phyloP scores from a whole-genome alignment of 257 asterid species.

The Salvia hispanica region DNA sequence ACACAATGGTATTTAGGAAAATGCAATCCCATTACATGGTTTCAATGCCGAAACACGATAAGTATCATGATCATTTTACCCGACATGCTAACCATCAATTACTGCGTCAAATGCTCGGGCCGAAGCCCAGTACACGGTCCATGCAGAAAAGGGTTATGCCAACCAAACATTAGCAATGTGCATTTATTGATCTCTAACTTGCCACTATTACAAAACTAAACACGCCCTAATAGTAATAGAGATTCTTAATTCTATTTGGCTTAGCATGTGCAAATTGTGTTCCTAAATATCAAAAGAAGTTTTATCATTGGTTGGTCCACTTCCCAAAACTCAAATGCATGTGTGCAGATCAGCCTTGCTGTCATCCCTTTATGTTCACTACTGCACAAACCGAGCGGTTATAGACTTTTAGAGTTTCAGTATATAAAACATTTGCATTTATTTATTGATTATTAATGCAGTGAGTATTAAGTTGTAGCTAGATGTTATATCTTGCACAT shows the following conservation, averaged over 20 bases:
- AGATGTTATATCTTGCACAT: constrained; percentile 9
- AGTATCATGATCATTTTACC: too few relatives aligned
- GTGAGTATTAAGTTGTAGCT: neutral
- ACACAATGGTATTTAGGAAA: too few relatives aligned
- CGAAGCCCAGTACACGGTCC: too few relatives aligned
- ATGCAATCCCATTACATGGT: too few relatives aligned
- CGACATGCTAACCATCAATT: too few relatives aligned
- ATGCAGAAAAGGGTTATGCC: too few relatives aligned
- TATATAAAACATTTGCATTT: neutral
- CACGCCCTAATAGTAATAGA: too few relatives aligned
- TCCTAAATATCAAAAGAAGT: neutral
- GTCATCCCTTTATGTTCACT: neutral
- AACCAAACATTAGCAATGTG: too few relatives aligned
- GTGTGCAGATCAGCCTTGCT: neutral
- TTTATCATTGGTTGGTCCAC: neutral
- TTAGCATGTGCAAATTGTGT: neutral
- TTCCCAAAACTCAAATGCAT: neutral
- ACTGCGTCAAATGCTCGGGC: too few relatives aligned
- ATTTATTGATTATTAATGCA: constrained; percentile 13
- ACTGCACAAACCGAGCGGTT: neutral
- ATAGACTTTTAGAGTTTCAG: neutral
- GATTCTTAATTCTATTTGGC: neutral
- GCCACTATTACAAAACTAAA: too few relatives aligned
- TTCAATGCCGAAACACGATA: too few relatives aligned
- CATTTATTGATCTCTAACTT: too few relatives aligned